Evolutionary conservation across 2,329 filamentous ascomycete species (phyloP), one percentile per base, ranked within the genome.

Genomic region (Epichloe coenophiala): DNA sequence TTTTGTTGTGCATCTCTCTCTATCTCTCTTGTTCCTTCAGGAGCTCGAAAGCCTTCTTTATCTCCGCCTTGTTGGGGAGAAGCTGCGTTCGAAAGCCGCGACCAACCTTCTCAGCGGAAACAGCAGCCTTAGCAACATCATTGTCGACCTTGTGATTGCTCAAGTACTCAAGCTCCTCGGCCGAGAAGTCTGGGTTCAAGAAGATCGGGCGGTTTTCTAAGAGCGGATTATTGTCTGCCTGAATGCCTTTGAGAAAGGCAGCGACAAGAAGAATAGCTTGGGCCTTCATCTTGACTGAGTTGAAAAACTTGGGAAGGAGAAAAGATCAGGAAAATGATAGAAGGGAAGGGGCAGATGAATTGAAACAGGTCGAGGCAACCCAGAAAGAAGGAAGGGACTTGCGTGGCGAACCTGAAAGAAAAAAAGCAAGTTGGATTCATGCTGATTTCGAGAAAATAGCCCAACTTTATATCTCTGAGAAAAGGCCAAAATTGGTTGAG

Each of bases 221-320:
- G 4, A 31, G 8, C 8, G 31, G 31, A 31, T 31, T 4, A 9
- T 31, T 31, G 31, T 31, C 9, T 9, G 40, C 40, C n/a, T 15
- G 23, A 8, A 27, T 6, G 45, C 41, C 21, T 21, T 45, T 23
- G 5, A 49, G 8, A 36, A 35, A 35, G 15, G 41, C 48, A 44
- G 47, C 17, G n/a, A 43, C 7, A 27, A 39, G 33, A 31, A 15
- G 35, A 3, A 49, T 5, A 27, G 21, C 17, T 21, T 38, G 31
- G 15, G 35, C 12, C 41, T 49, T 49, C 48, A 49, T 49, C 47
- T 49, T 49, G 40, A 35, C 5, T 12, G n/a, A 42, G 8, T 36
- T 31, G n/a, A n/a, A n/a, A 17, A 17, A 21, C n/a, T n/a, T 19
- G n/a, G 8, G 4, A 37, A 3, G 15, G 21, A 38, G 8, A 38